Base-by-base conservation (phyloP, 768 basidiomycete species). In the Kwoniella sp. region DNA sequence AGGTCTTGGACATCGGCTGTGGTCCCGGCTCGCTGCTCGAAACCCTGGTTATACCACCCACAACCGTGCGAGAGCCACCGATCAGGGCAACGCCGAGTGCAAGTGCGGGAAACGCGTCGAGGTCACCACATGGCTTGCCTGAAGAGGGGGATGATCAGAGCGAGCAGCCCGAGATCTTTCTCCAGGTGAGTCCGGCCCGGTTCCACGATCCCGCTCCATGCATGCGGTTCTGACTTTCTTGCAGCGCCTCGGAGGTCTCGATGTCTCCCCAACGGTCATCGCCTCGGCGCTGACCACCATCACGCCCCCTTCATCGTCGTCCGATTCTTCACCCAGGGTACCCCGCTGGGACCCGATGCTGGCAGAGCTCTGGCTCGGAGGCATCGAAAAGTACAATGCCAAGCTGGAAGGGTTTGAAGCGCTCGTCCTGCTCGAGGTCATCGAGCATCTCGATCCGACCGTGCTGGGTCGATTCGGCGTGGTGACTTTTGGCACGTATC, bases 1-100 rank as follows among this genome's bases (percentile, higher is more conserved):
- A 70, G 68, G 65, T 70, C 14, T 54, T 75, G n/a, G 74, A 75
- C 37, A 65, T 75, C 19, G 74, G 74, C 17, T 74, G 73, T 44
- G 74, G 74, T 3, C 55, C 70, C 29, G 74, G 74, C 33, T 65
- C 63, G 2, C 47, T 72, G 19, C 63, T 70, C 25, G 59, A 69
- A 46, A 69, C 69, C 14, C 58, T 73, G 14, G 61, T 72, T 32
- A 41, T 63, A 20, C 74, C 74, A 2, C 53, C 72, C 3, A 53
- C 65, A 6, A 70, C 68, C 1, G 53, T 73, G 2, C 25, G 19
- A 17, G 72, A 73, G 41, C 55, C 66, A 1, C 62, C 66, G 14
- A 63, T 74, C 33, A n/a, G n/a, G n/a, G n/a, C n/a, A n/a, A n/a
- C n/a, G n/a, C n/a, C n/a, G n/a, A n/a, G n/a, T n/a, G n/a, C n/a